Evolutionary conservation across 306 rosid species (phyloP).

Genomic region (Cicer chorassanicum): DNA sequence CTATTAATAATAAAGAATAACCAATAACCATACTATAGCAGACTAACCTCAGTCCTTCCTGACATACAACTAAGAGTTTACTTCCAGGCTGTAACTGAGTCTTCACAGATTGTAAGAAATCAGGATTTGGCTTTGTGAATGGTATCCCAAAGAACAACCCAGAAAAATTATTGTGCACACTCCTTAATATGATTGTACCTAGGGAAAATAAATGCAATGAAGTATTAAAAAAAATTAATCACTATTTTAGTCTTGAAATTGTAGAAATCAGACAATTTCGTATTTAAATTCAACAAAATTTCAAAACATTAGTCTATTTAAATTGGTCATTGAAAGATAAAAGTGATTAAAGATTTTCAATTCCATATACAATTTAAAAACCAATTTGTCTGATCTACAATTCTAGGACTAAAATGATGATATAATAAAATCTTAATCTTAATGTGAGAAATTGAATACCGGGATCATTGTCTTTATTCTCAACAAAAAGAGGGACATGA

Average conservation of each 20-base stretch:
- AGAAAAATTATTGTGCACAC: conserved; percentile 90
- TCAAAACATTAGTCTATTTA: neutral
- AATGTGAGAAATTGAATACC: conserved; percentile 53
- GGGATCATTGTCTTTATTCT: conserved; percentile 77
- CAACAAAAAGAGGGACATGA: conserved; percentile 90
- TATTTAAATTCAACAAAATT: neutral
- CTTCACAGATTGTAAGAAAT: conserved; percentile 75
- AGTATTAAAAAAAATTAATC: neutral
- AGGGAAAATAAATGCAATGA: conserved; percentile 39
- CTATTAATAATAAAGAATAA: conserved; percentile 20
- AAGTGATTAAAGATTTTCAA: neutral
- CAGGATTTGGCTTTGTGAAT: conserved; percentile 85
- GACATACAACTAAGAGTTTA: conserved; percentile 85
- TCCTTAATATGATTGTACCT: conserved; percentile 86
- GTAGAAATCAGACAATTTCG: neutral
- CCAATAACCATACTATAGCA: conserved; percentile 1
- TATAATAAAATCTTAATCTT: neutral
- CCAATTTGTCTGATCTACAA: neutral
- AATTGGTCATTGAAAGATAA: neutral
- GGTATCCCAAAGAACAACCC: conserved; percentile 88
- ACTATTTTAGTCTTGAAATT: neutral
- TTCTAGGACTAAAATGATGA: neutral
- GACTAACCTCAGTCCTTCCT: conserved; percentile 91
- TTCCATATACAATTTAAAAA: neutral
- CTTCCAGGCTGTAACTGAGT: conserved; percentile 66